phyloP scores from a whole-genome alignment of 2,329 filamentous ascomycete genomes.

The Fusarium sp. region DNA sequence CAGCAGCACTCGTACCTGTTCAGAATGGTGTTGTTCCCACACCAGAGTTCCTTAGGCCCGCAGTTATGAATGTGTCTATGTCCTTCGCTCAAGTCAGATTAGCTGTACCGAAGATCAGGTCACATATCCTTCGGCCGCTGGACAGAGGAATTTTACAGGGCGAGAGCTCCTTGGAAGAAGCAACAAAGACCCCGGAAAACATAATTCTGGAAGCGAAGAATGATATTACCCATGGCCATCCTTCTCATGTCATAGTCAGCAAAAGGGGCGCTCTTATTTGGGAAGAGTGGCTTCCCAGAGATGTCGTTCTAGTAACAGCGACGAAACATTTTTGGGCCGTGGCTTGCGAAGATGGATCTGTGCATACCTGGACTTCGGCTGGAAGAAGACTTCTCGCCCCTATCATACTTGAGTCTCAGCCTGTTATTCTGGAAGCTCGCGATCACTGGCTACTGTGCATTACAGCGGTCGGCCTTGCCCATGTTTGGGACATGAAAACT shows the following conservation, averaged over 20 bases:
- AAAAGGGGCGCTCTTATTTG: constrained; percentile 85
- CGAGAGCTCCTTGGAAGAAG: constrained; percentile 67
- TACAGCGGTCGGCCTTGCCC: constrained; percentile 85
- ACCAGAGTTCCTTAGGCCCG: constrained; percentile 87
- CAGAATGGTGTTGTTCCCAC: constrained; percentile 72
- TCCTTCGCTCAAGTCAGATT: constrained; percentile 85
- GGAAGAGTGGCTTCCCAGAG: constrained; percentile 91
- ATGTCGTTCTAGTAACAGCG: constrained; percentile 89
- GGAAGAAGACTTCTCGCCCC: constrained; percentile 87
- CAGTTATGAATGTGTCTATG: constrained; percentile 84
- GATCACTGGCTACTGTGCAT: constrained; percentile 91
- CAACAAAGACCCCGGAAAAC: constrained; percentile 72
- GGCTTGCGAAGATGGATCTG: constrained; percentile 89
- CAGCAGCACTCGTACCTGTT: constrained; percentile 71
- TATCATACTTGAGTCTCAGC: constrained; percentile 88
- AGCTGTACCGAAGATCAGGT: constrained; percentile 86
- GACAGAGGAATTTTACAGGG: constrained; percentile 71
- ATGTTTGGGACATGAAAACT: constrained; percentile 92
- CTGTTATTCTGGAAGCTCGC: constrained; percentile 91
- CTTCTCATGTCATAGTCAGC: constrained; percentile 82
- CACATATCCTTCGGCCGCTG: constrained; percentile 82
- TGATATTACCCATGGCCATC: constrained; percentile 79
- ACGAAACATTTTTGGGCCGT: constrained; percentile 93
- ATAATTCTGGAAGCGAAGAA: constrained; percentile 91
- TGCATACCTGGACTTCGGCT: constrained; percentile 93